phyloP scores from a whole-genome alignment of 2,329 filamentous ascomycete species.

The Arthrobotrys iridis region DNA sequence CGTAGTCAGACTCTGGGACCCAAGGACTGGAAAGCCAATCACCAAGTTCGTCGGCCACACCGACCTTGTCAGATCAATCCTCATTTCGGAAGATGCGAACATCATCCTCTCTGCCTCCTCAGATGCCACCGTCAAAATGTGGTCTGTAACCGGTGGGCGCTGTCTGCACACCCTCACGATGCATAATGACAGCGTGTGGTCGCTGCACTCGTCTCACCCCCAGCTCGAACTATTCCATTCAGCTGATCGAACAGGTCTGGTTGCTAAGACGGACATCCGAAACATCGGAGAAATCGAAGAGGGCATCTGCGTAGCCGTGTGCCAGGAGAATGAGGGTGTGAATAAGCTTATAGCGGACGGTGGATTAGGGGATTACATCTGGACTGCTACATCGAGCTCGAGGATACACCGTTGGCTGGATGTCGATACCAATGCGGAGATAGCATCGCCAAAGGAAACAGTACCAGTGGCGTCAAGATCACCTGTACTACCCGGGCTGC shows the following conservation, averaged over 20 bases:
- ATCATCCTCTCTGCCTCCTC: slow-evolving; percentile 93
- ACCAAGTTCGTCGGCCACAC: slow-evolving; percentile 98
- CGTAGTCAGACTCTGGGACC: slow-evolving; percentile 90
- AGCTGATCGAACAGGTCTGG: slow-evolving; percentile 86
- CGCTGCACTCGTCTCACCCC: slow-evolving; percentile 86
- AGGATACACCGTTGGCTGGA: slow-evolving; percentile 93
- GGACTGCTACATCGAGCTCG: slow-evolving; percentile 88
- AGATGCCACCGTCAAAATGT: slow-evolving; percentile 96
- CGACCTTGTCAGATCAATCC: slow-evolving; percentile 88
- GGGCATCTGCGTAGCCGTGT: slow-evolving; percentile 86
- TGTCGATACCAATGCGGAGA: slow-evolving; percentile 78
- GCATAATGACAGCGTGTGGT: slow-evolving; percentile 99
- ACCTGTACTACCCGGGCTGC: slow-evolving; percentile 62
- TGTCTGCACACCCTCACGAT: slow-evolving; percentile 99
- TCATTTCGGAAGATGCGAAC: slow-evolving; percentile 88
- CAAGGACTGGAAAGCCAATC: slow-evolving; percentile 84
- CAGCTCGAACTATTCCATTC: slow-evolving; percentile 92
- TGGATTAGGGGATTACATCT: slow-evolving; percentile 77
- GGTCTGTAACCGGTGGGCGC: slow-evolving; percentile 92
- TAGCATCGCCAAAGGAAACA: slow-evolving; percentile 63
- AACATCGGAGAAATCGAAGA: slow-evolving; percentile 74
- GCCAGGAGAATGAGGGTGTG: slow-evolving; percentile 88
- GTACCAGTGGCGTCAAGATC: slow-evolving; percentile 57
- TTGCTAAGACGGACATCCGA: slow-evolving; percentile 95
- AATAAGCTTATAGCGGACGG: slow-evolving; percentile 70